Base-by-base conservation (phyloP, 192 early-diverging fungal genomes). In the Spizellomyces punctatus region DNA sequence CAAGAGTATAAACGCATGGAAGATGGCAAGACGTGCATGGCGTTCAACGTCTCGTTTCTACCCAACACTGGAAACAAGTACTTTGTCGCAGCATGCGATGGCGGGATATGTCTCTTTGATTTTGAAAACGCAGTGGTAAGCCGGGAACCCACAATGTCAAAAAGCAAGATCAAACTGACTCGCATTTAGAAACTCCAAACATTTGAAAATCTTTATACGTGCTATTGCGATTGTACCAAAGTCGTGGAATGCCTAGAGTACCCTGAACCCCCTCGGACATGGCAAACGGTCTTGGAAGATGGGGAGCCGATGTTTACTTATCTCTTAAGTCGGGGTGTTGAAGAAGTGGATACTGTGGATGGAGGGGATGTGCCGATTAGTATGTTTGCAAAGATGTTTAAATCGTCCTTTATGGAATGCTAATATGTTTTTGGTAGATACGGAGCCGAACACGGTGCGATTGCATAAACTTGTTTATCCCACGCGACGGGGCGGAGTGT, bases 181-280 rank as follows among this genome's bases (percentile, higher is more conserved):
- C 45, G 16, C 46, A 60, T n/a, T 21, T 61, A 79, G 79, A 47
- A 79, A 52, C 66, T 90, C 44, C 87, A 88, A 64, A 72, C 81
- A 16, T 91, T 91, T 60, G 76, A 83, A 47, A 76, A 78, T 49
- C 84, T 94, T 22, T 98, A 93, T 78, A 94, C 93, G 6, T 95
- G 90, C 57, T 98, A 96, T 78, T 98, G 96, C 81, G 95, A 97
- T 76, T 97, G 93, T 69, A 93, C 87, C 56, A 95, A 94, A 79
- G 92, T 97, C 66, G 90, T 97, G 52, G 78, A 89, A 59, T 86
- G 81, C 63, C 70, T 92, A 9, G 93, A 95, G 64, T 80, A 79
- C 52, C 69, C 78, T 46, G 45, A 75, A 58, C 47, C 83, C 14
- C 76, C 76, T 21, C 19, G 12, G 22, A 52, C 73, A 44, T 57